Evolutionary conservation across 306 rosid genomes (phyloP).

Genomic region (Sesbania bispinosa): DNA sequence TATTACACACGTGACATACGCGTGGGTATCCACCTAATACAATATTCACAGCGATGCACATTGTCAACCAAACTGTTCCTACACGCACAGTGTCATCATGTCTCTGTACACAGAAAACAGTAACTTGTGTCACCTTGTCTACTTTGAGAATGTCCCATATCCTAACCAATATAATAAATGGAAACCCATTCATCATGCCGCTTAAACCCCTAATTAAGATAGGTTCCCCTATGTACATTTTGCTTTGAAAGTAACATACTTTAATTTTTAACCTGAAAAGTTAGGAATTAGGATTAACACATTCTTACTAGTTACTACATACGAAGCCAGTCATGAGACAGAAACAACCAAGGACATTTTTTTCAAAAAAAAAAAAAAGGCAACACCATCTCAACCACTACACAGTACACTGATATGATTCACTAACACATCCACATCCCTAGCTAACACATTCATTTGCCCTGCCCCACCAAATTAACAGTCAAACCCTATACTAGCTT

Average conservation of each 20-base stretch:
- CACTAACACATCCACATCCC: slow-evolving; percentile 15
- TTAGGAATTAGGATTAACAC: not conserved
- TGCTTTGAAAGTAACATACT: not conserved
- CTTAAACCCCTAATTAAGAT: slow-evolving; percentile 13
- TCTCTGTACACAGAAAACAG: slow-evolving; percentile 26
- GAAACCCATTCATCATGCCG: slow-evolving; percentile 6
- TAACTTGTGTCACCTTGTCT: slow-evolving; percentile 33
- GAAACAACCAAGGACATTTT: slow-evolving; percentile 3
- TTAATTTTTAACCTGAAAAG: not conserved
- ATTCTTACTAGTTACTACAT: not conserved
- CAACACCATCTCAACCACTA: slow-evolving; percentile 28
- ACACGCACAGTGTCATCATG: slow-evolving; percentile 31
- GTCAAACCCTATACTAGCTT: slow-evolving; percentile 38
- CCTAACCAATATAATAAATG: not conserved
- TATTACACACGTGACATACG: slow-evolving; percentile 40
- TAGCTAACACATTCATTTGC: slow-evolving; percentile 25
- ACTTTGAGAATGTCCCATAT: slow-evolving; percentile 19
- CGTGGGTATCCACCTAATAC: slow-evolving; percentile 35
- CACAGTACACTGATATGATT: slow-evolving; percentile 29
- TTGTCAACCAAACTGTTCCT: slow-evolving; percentile 43
- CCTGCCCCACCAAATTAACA: slow-evolving; percentile 29
- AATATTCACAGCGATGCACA: slow-evolving; percentile 21
- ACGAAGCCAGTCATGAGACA: slow-evolving; percentile 9
- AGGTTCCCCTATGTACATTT: not conserved
- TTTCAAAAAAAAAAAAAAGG: not conserved